Conservation (phyloP, 2,329 filamentous ascomycete genomes). For the Aspergillus aculeatus region DNA sequence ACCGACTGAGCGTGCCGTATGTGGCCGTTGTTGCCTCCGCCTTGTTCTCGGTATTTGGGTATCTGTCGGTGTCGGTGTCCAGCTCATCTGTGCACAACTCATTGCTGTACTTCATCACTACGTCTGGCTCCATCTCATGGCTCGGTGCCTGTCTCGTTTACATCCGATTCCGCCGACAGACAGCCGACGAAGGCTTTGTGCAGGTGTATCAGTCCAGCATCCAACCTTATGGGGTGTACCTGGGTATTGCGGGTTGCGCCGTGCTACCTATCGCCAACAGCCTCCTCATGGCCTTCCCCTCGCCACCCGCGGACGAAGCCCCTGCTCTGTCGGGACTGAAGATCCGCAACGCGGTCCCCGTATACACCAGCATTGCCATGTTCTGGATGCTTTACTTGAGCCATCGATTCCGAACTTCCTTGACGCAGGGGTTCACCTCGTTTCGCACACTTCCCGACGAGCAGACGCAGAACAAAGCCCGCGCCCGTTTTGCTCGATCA, state of each 20-base stretch:
- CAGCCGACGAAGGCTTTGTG: neutral
- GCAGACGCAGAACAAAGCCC: neutral
- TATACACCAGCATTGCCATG: neutral
- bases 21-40: slow-evolving; percentile 56
- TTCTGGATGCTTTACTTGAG: slow-evolving; percentile 1
- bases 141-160: slow-evolving; percentile 60
- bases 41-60: slow-evolving; percentile 61
- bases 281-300: slow-evolving; percentile 1
- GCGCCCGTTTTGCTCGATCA: neutral
- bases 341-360: slow-evolving; percentile 2
- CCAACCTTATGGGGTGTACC: slow-evolving; percentile 3
- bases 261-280: slow-evolving; percentile 1
- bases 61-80: slow-evolving; percentile 62
- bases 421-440: neutral
- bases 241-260: neutral
- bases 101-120: slow-evolving; percentile 67
- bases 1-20: slow-evolving; percentile 61
- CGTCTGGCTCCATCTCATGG: slow-evolving; percentile 69
- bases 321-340: neutral
- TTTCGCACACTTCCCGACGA: neutral
- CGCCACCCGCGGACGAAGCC: neutral
- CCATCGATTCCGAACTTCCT: neutral
- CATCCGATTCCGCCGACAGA: slow-evolving; percentile 36
- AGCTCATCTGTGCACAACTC: slow-evolving; percentile 65
- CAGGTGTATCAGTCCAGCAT: slow-evolving; percentile 4